Conservation (phyloP, 2,329 filamentous ascomycete species). For the Cladosporium colombiae region DNA sequence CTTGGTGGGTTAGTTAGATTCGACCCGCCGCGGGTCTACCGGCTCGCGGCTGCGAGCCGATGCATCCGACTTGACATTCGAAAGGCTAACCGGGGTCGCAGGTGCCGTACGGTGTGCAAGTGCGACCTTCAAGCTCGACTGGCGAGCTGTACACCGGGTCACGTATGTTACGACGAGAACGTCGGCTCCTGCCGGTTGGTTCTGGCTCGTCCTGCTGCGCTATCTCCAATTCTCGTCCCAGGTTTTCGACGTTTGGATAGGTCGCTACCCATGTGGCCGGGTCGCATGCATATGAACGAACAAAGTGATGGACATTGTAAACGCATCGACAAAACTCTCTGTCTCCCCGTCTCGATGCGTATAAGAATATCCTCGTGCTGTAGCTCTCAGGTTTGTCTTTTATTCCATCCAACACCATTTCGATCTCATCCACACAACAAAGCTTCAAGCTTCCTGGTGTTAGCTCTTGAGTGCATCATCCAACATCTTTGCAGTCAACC, state of each 20-base stretch:
- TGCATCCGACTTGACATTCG: constrained; percentile 9
- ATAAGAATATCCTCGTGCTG: constrained; percentile 4
- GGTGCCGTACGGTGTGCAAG: constrained; percentile 13
- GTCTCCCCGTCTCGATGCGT: not conserved
- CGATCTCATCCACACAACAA: not conserved
- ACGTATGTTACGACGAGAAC: constrained; percentile 13
- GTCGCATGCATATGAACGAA: constrained; percentile 5
- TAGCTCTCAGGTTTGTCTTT: not conserved
- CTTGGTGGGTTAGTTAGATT: not conserved
- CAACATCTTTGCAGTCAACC: not conserved
- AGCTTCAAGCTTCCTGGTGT: not conserved
- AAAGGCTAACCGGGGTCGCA: constrained; percentile 17
- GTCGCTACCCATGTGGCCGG: constrained; percentile 16
- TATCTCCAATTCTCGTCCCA: constrained; percentile 9
- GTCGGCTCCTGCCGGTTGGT: constrained; percentile 12
- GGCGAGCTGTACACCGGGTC: constrained; percentile 4
- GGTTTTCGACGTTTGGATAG: constrained; percentile 14
- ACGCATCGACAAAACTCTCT: constrained; percentile 1
- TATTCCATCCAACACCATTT: not conserved
- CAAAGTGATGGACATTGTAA: not conserved
- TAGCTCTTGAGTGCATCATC: not conserved
- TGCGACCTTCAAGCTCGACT: constrained; percentile 3
- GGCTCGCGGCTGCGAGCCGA: constrained; percentile 10
- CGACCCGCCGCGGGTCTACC: not conserved
- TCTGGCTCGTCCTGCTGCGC: not conserved